Percentiles rank a stretch among this genome's conserved stretches.
These are phyloP conservation scores for Scedosporium dehoogii DNA, from an alignment of 2,329 filamentous ascomycete species.

Conservation along the genomic window DNA sequence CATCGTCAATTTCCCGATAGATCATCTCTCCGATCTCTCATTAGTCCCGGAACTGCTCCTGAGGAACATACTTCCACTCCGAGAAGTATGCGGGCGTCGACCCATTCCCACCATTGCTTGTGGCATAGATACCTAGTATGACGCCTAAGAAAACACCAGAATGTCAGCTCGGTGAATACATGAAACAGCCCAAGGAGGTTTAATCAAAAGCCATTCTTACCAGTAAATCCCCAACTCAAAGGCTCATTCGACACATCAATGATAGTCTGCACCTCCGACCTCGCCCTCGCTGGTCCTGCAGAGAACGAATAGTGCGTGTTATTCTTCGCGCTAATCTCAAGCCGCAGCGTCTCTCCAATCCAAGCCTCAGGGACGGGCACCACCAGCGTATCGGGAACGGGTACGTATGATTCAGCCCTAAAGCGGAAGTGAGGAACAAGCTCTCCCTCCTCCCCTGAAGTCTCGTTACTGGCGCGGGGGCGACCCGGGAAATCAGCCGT, in stretches of 20 bases:
- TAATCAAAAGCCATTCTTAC: conserved; percentile 15
- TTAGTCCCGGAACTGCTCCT: conserved; percentile 24
- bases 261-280: conserved; percentile 21
- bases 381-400: conserved; percentile 25
- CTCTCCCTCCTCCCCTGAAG: conserved; percentile 4
- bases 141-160: conserved; percentile 22
- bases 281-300: conserved; percentile 21
- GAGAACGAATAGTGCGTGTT: conserved; percentile 33
- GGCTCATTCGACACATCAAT: conserved; percentile 22
- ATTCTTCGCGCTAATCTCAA: conserved; percentile 33
- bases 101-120: conserved; percentile 36
- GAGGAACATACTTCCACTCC: conserved; percentile 34
- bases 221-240: conserved; percentile 29
- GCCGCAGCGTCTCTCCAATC: conserved; percentile 21
- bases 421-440: conserved; percentile 33
- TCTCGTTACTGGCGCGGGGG: neutral
- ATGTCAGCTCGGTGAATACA: neutral
- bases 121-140: conserved; percentile 41
- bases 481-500: conserved; percentile 7
- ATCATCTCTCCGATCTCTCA: neutral
- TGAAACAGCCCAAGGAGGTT: neutral
- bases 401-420: conserved; percentile 29
- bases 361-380: conserved; percentile 28
- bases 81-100: conserved; percentile 34
- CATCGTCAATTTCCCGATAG: neutral